A percentile compares a stretch with the other conserved stretches of the same genome.
phyloP scores from a whole-genome alignment of 1,139 yeast genomes.

The Spathaspora sp. region DNA sequence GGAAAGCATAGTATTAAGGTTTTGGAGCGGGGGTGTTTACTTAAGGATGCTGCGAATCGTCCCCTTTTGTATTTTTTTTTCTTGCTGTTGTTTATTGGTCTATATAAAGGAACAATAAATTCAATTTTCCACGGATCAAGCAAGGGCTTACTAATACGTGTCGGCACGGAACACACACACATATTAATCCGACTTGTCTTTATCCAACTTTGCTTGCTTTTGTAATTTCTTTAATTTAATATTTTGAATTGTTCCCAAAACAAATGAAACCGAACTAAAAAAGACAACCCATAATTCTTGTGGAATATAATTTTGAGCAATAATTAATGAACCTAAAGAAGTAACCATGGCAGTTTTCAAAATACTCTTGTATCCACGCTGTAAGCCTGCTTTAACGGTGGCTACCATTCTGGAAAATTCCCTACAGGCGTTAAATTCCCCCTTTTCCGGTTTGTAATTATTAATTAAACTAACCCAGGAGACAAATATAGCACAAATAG shows the following conservation, averaged over 20 bases:
- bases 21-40: not conserved
- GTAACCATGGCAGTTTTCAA: constrained; percentile 64
- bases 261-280: constrained; percentile 70
- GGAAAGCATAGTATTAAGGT: constrained; percentile 6
- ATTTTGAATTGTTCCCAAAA: constrained; percentile 78
- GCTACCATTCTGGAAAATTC: constrained; percentile 22
- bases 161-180: not conserved
- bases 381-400: constrained; percentile 39
- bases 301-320: constrained; percentile 74
- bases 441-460: constrained; percentile 22
- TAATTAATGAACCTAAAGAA: constrained; percentile 57
- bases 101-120: not conserved
- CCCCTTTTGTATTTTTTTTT: not conserved
- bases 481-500: constrained; percentile 56
- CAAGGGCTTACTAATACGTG: not conserved
- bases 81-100: constrained; percentile 1
- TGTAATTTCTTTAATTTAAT: constrained; percentile 55
- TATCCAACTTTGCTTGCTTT: constrained; percentile 13
- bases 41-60: not conserved
- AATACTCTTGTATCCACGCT: constrained; percentile 54
- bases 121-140: not conserved
- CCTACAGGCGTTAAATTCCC: constrained; percentile 6
- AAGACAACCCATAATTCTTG: constrained; percentile 86
- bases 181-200: not conserved
- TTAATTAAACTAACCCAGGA: constrained; percentile 53